These are phyloP conservation scores for Neofusicoccum cordaticola DNA, from an alignment of 2,329 filamentous ascomycete species.

Conservation along the genomic window DNA sequence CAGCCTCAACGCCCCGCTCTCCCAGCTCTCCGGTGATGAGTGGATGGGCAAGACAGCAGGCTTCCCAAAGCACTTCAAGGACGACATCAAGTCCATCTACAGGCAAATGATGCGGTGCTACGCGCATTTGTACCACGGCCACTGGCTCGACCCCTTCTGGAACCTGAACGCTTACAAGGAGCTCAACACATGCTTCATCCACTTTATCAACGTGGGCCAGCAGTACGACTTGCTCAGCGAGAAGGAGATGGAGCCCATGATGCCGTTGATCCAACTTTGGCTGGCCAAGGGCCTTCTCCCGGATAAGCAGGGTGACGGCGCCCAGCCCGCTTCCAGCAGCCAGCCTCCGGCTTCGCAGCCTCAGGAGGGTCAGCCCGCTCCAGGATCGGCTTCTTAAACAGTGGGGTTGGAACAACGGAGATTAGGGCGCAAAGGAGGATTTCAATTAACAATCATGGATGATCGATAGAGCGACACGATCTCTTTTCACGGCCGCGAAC, in stretches of 20 bases:
- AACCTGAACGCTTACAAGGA: slow-evolving; percentile 48
- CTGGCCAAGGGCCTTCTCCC: slow-evolving; percentile 85
- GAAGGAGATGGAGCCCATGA: slow-evolving; percentile 92
- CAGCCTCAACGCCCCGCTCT: slow-evolving; percentile 54
- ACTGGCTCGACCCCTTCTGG: slow-evolving; percentile 53
- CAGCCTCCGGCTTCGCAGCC: not conserved
- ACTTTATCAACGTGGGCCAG: slow-evolving; percentile 64
- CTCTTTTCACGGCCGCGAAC: slow-evolving; percentile 1
- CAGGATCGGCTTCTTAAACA: not conserved
- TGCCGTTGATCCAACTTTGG: slow-evolving; percentile 89
- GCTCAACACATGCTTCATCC: slow-evolving; percentile 54
- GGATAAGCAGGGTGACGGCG: slow-evolving; percentile 4
- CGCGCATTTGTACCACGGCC: slow-evolving; percentile 52
- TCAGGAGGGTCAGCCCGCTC: not conserved
- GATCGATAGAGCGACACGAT: not conserved
- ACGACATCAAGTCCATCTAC: slow-evolving; percentile 73
- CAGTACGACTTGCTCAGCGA: slow-evolving; percentile 76
- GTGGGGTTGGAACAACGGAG: not conserved
- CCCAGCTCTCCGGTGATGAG: slow-evolving; percentile 63
- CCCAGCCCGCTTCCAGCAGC: not conserved
- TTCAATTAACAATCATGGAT: too few species aligned
- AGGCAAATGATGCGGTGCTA: slow-evolving; percentile 56
- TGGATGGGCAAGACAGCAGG: slow-evolving; percentile 92
- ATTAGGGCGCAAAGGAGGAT: not conserved
- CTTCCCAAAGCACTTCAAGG: slow-evolving; percentile 52